Conservation (phyloP, 2,329 filamentous ascomycete species). For the Chaetomium globosum region DNA sequence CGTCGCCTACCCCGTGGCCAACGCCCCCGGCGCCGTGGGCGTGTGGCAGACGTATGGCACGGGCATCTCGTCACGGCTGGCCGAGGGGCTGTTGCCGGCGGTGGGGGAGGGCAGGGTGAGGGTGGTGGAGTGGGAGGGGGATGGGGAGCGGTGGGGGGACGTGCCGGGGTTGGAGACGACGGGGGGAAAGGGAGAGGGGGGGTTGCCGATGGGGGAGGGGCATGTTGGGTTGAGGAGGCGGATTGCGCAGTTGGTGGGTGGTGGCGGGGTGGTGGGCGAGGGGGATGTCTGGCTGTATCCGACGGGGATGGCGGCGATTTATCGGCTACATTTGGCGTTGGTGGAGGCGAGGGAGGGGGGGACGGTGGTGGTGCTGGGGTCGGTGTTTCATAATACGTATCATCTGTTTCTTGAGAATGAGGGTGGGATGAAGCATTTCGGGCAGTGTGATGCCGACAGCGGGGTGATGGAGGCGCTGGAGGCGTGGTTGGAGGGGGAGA, state of each 20-base stretch:
- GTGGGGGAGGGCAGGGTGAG: conserved; percentile 36
- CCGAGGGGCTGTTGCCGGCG: conserved; percentile 48
- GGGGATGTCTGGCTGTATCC: conserved; percentile 57
- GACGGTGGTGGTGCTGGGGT: conserved; percentile 50
- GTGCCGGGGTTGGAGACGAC: conserved; percentile 40
- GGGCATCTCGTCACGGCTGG: conserved; percentile 51
- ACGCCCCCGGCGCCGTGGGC: conserved; percentile 44
- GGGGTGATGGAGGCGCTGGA: conserved; percentile 49
- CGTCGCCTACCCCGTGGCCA: conserved; percentile 46
- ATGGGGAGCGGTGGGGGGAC: conserved; percentile 29
- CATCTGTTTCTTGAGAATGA: conserved; percentile 51
- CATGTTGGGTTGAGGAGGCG: conserved; percentile 47
- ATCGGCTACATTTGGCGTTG: conserved; percentile 47
- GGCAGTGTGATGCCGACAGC: conserved; percentile 46
- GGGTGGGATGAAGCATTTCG: conserved; percentile 53
- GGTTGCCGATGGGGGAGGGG: conserved; percentile 44
- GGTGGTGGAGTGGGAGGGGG: conserved; percentile 37
- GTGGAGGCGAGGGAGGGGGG: conserved; percentile 40
- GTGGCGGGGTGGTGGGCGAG: conserved; percentile 28
- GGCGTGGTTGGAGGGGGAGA: conserved; percentile 47
- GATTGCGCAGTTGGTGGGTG: conserved; percentile 46
- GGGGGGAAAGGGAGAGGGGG: conserved; percentile 36
- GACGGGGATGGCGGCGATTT: conserved; percentile 59
- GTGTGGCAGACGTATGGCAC: conserved; percentile 53
- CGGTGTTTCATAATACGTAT: conserved; percentile 56